Conservation (phyloP, 768 basidiomycete species). For the Lactarius sanguifluus region DNA sequence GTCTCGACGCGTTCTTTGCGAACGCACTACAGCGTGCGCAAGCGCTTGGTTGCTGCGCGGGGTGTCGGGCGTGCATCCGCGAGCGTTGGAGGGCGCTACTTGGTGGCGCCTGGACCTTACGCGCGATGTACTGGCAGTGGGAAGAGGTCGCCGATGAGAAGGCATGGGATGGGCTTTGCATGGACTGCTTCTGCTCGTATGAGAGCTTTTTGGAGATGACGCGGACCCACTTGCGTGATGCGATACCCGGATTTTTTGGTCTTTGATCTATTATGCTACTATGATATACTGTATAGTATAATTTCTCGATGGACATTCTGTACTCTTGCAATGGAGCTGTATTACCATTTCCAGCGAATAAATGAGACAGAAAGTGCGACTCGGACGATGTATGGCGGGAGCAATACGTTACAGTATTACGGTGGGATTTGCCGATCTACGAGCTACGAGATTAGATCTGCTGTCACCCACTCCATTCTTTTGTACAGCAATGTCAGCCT, state of each 20-base stretch:
- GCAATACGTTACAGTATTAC: not conserved
- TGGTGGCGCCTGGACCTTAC: not conserved
- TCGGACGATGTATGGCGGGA: too few relatives aligned
- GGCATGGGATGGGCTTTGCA: conserved; percentile 7
- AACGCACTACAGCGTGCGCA: conserved; percentile 4
- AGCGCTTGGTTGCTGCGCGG: not conserved
- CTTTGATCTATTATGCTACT: conserved; percentile 1
- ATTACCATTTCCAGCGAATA: too few relatives aligned
- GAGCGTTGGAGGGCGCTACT: conserved; percentile 5
- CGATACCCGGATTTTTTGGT: conserved; percentile 10
- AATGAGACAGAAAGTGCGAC: too few relatives aligned
- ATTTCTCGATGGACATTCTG: not conserved
- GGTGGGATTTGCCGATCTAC: not conserved
- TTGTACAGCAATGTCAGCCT: conserved; percentile 23
- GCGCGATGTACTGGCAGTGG: conserved; percentile 11
- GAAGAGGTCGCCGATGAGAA: not conserved
- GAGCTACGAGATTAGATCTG: conserved; percentile 18
- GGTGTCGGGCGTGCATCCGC: not conserved
- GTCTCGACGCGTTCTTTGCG: not conserved
- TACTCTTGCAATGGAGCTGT: not conserved
- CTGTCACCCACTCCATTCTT: too few relatives aligned
- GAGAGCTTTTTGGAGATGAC: conserved; percentile 14
- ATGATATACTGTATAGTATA: not conserved
- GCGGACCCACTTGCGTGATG: conserved; percentile 1
- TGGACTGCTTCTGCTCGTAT: conserved; percentile 8